These are phyloP conservation scores for Phytophthora niederhauseri DNA, from an alignment of 352 stramenopile genomes.

Conservation along the genomic window DNA sequence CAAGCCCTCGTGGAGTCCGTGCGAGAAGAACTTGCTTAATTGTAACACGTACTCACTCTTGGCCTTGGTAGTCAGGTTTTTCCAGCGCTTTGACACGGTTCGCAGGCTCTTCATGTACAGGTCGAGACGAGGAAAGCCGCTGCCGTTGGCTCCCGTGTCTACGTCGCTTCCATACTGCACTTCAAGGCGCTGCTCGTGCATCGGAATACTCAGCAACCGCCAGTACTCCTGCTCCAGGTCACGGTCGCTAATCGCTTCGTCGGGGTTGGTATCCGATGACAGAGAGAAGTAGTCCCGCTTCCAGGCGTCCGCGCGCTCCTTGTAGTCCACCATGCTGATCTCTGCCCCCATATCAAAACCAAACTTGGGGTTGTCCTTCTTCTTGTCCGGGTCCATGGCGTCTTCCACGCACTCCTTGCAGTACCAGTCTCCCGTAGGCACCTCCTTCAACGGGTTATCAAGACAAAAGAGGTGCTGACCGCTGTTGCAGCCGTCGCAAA, in stretches of 20 bases:
- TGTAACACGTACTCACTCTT: conserved; percentile 41
- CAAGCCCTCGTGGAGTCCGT: conserved; percentile 47
- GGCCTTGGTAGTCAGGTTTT: conserved; percentile 45
- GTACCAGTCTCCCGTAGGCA: conserved; percentile 83
- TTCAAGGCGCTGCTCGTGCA: conserved; percentile 80
- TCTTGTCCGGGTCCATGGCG: conserved; percentile 41
- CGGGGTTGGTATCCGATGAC: conserved; percentile 35
- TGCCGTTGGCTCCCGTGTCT: conserved; percentile 85
- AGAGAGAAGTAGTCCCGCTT: conserved; percentile 78
- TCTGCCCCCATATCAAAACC: conserved; percentile 86
- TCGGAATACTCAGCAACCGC: conserved; percentile 78
- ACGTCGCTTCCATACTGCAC: conserved; percentile 95
- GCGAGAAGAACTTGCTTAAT: conserved; percentile 58
- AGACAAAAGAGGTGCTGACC: conserved; percentile 87
- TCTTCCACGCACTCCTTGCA: conserved; percentile 74
- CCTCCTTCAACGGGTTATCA: conserved; percentile 50
- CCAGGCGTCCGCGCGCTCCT: conserved; percentile 84
- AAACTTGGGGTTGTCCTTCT: conserved; percentile 68
- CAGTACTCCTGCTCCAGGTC: conserved; percentile 92
- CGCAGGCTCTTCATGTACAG: conserved; percentile 60
- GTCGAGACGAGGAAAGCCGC: conserved; percentile 83
- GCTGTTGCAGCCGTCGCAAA: conserved; percentile 84
- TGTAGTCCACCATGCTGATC: conserved; percentile 83
- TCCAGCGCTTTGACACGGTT: conserved; percentile 55
- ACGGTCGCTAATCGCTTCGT: conserved; percentile 54